Evolutionary conservation across 306 rosid genomes (phyloP).

Genomic region (Trichosanthes cucumerina): DNA sequence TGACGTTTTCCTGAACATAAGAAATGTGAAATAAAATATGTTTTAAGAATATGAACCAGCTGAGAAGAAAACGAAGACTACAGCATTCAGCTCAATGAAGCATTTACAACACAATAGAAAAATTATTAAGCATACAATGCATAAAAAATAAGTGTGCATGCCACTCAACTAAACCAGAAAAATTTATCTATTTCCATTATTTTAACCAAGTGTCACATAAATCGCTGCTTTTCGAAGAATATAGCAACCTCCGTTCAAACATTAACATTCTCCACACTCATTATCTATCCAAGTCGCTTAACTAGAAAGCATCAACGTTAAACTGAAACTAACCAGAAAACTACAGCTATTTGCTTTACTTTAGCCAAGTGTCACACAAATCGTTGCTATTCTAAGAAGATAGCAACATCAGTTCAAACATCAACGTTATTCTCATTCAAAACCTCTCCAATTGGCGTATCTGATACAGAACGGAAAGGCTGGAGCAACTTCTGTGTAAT

Average conservation of each 20-base stretch:
- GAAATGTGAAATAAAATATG: neutral
- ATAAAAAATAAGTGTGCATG: neutral
- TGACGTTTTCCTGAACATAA: constrained; percentile 67
- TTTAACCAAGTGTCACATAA: neutral
- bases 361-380: neutral
- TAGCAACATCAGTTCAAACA: neutral
- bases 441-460: neutral
- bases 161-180: neutral
- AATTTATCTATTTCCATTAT: neutral
- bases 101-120: neutral
- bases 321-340: neutral
- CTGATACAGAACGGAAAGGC: neutral
- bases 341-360: neutral
- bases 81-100: neutral
- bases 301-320: neutral
- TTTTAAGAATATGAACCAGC: neutral
- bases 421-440: neutral
- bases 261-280: neutral
- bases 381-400: neutral
- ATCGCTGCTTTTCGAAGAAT: neutral
- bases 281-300: neutral
- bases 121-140: neutral
- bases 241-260: neutral
- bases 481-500: neutral
- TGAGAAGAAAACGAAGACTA: neutral